Evolutionary conservation across 2,329 filamentous ascomycete genomes (phyloP).

Genomic region (Claviceps quebecensis): DNA sequence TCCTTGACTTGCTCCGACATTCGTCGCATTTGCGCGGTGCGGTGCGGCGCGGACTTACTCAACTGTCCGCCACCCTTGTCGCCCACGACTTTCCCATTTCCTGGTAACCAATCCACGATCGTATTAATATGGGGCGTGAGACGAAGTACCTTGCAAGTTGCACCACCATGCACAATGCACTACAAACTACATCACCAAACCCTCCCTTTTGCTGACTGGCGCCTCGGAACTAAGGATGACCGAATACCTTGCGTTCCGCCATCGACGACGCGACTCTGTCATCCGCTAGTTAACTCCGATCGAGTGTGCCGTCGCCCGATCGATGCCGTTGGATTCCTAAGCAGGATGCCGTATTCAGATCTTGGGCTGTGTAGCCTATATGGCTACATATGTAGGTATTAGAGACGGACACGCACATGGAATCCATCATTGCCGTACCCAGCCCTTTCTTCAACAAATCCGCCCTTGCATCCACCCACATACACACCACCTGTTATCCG

Average conservation of each 20-base stretch:
- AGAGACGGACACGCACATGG: too few species aligned
- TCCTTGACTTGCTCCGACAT: too few species aligned
- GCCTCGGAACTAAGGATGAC: not conserved
- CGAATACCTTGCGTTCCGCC: not conserved
- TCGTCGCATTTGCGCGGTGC: not conserved
- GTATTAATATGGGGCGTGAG: too few species aligned
- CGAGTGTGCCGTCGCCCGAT: not conserved
- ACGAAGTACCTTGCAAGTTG: too few species aligned
- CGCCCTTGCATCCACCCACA: too few species aligned
- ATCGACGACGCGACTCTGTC: not conserved
- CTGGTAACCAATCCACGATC: too few species aligned
- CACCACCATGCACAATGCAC: too few species aligned
- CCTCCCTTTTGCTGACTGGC: not conserved
- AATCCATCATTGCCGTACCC: too few species aligned
- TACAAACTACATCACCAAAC: too few species aligned
- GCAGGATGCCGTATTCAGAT: not conserved
- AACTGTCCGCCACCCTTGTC: not conserved
- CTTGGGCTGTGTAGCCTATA: not conserved
- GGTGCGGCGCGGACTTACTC: not conserved
- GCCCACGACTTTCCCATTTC: not conserved
- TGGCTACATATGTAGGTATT: too few species aligned
- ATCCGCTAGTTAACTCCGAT: not conserved
- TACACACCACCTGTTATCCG: too few species aligned
- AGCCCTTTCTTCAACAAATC: too few species aligned
- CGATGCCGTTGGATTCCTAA: not conserved